Evolutionary conservation across 1,139 yeast genomes (phyloP), one percentile per base, ranked within the genome.

Genomic region (Nadsonia commutata): DNA sequence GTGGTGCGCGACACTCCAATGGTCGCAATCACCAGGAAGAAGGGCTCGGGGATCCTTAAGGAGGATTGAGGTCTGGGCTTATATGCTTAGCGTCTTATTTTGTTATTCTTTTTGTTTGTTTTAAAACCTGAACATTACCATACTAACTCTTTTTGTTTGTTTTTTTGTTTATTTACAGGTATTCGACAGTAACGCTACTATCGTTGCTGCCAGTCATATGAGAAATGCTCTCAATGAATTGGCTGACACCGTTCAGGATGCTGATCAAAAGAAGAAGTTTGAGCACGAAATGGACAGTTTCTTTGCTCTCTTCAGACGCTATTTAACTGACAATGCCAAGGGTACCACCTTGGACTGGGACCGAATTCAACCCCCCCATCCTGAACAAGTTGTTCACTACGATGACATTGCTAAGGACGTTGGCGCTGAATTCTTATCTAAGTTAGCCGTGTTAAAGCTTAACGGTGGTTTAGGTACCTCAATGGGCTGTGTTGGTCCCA

Each of bases 401-500:
- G 57, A 65, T 40, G 58, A 70, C 31, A 71, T 84, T 53, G 56
- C 56, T 11, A 55, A 51, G 42, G 45, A 55, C 54, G 38, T 68
- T 37, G 65, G 65, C 43, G 57, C 71, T 44, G 62, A 66, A 45
- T 78, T 78, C 63, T 73, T 93, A 59, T 66, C 78, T 54, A 88
- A 88, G 65, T 74, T 90, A 61, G 97, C 97, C 3, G 98, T 90
- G 40, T 73, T 90, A 64, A 90, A 90, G 68, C 76, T 90, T 62
- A 90, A 90, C 63, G 98, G 98, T 71, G 98, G 98, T 43, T 73
- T 90, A 55, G 98, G 98, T 61, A 90, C 98, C 36, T 88, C 98
- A 16, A 90, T 90, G 98, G 98, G 98, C 46, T 93, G 98, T 69
- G 97, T 90, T 51, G 98, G 98, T 47, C 98, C 98, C 50, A 90